Evolutionary conservation across 1,284 basidiomycete species (phyloP).

Genomic region (Rugosomyces carneus): DNA sequence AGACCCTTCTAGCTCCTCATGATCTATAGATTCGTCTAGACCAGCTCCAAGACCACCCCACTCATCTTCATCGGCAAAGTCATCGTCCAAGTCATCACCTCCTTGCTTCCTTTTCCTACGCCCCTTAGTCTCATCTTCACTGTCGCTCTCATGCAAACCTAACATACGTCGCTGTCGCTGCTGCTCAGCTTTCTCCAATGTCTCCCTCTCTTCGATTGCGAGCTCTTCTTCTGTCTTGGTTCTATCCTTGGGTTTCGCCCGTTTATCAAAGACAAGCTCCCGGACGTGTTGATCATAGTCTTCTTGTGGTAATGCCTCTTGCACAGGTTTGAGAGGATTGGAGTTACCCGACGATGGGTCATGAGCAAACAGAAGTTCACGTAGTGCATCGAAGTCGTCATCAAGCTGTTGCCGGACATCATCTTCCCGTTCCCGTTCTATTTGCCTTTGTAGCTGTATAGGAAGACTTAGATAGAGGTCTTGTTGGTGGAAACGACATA

Average conservation of each 20-base stretch:
- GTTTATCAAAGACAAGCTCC: slow-evolving; percentile 88
- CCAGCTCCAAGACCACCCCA: slow-evolving; percentile 47
- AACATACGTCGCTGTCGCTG: slow-evolving; percentile 81
- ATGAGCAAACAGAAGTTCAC: slow-evolving; percentile 65
- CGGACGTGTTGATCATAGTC: slow-evolving; percentile 91
- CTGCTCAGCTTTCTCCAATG: slow-evolving; percentile 82
- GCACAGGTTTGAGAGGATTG: slow-evolving; percentile 26
- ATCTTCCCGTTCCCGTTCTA: slow-evolving; percentile 82
- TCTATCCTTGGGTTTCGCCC: slow-evolving; percentile 92
- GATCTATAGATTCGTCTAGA: slow-evolving; percentile 21
- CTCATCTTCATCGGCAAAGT: slow-evolving; percentile 61
- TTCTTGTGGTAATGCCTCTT: slow-evolving; percentile 25
- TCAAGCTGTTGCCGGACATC: slow-evolving; percentile 87
- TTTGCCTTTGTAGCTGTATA: slow-evolving; percentile 75
- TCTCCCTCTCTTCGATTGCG: slow-evolving; percentile 84
- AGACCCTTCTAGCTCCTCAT: slow-evolving; percentile 31
- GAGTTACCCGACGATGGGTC: slow-evolving; percentile 40
- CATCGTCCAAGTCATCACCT: slow-evolving; percentile 90
- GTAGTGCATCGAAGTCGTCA: slow-evolving; percentile 80
- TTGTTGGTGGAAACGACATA: slow-evolving; percentile 24
- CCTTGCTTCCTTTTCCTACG: slow-evolving; percentile 47
- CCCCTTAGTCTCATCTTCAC: slow-evolving; percentile 48
- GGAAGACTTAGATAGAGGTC: not conserved
- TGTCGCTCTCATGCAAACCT: slow-evolving; percentile 65
- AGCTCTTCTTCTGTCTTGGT: slow-evolving; percentile 96